Evolutionary conservation across 352 stramenopile species (phyloP).

Genomic region (Aphanomyces stellatus): DNA sequence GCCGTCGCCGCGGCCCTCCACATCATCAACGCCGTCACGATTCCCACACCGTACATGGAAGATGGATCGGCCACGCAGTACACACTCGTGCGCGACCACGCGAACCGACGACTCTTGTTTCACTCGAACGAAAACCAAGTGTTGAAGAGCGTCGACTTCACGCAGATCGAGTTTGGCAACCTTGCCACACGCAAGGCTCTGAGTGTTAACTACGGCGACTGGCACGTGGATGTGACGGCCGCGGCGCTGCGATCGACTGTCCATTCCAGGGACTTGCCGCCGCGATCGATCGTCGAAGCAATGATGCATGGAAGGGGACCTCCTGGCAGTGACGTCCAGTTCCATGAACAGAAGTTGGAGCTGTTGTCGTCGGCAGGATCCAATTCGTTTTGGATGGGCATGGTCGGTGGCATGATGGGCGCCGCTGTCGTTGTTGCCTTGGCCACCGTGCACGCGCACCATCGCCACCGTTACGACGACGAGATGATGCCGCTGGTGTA

Average conservation of each 20-base stretch:
- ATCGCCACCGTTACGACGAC: neutral
- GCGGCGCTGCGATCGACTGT: conserved; percentile 29
- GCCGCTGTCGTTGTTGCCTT: neutral
- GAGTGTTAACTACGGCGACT: conserved; percentile 52
- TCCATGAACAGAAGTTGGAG: neutral
- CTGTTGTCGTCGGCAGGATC: neutral
- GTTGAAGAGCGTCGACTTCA: conserved; percentile 44
- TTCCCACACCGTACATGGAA: conserved; percentile 24
- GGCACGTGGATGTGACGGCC: conserved; percentile 50
- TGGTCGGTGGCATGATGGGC: neutral
- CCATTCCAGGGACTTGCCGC: conserved; percentile 44
- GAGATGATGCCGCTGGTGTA: neutral
- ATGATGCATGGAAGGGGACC: neutral
- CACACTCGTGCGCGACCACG: conserved; percentile 56
- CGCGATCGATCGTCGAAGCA: conserved; percentile 29
- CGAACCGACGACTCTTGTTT: conserved; percentile 44
- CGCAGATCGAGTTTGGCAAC: conserved; percentile 42
- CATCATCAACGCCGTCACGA: conserved; percentile 50
- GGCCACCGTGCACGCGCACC: neutral
- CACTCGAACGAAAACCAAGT: conserved; percentile 56
- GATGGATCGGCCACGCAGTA: conserved; percentile 47
- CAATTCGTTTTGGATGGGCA: neutral
- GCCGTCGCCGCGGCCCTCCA: conserved; percentile 44
- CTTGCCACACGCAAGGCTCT: conserved; percentile 34
- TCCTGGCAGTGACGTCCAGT: too few relatives aligned